Base-by-base conservation (phyloP, 345 rosid species). In the Euphorbia pulcherrima region DNA sequence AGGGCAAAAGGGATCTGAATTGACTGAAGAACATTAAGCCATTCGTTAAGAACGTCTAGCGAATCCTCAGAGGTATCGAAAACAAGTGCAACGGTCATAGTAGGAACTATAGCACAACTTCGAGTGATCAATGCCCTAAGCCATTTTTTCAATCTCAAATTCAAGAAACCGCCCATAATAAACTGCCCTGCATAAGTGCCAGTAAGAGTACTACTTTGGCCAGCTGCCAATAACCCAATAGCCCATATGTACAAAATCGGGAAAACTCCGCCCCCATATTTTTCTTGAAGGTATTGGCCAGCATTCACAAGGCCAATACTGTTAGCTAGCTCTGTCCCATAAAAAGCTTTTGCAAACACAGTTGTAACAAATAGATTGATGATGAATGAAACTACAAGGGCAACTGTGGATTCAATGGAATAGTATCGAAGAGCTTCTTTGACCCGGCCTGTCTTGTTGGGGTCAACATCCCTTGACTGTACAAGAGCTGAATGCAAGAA, bases 401-500 rank as follows among this genome's bases (percentile, higher is more conserved):
- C 97, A 50, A 67, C 58, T 0, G 95, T 81, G 0, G 96, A 89
- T 74, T 93, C 97, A 58, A 93, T 87, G 39, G 90, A 80, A 74
- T 93, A 89, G 83, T 93, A 93, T 75, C 84, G 87, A 61, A 91
- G 68, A 64, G 98, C 98, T 83, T 93, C 97, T 75, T 80, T 84
- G 52, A 90, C 96, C 52, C 83, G 77, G 64, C 84, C 86, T 71
- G 68, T 85, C 83, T 88, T 89, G 41, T 40, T 79, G 56, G 73
- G 81, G 47, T 93, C 89, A 7, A 93, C 44, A 12, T 93, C 95
- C 75, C 98, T 80, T 8, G 97, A 93, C 74, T 89, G 97, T 40
- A 93, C 97, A 24, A 93, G 96, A 70, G 98, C 95, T 26, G 98
- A 89, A 76, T 89, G 97, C 77, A 93, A 86, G 77, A 90, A 93